phyloP scores from a whole-genome alignment of 192 early-diverging fungal genomes.

The Umbelopsis ramanniana region DNA sequence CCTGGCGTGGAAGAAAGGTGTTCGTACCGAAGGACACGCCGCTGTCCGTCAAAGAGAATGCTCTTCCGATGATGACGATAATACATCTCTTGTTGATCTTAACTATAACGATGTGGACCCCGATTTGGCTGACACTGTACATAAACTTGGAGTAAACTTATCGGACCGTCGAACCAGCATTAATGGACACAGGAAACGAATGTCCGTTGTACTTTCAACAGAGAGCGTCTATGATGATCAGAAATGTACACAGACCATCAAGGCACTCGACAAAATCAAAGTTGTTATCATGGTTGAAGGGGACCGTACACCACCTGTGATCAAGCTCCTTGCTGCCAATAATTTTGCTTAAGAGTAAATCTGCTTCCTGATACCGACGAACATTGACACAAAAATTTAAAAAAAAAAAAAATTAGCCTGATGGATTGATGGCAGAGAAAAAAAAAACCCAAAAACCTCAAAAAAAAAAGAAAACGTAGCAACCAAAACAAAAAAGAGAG shows the following conservation, averaged over 20 bases:
- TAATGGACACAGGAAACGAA: conserved; percentile 23
- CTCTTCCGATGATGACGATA: conserved; percentile 14
- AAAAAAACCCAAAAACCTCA: too few relatives aligned
- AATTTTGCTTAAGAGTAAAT: conserved; percentile 33
- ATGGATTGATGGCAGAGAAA: too few relatives aligned
- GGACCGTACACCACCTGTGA: conserved; percentile 54
- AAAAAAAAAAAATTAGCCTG: background rate
- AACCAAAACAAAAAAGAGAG: background rate
- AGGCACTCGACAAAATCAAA: conserved; percentile 45
- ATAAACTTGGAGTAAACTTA: conserved; percentile 19
- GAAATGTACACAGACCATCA: conserved; percentile 41
- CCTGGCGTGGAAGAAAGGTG: conserved; percentile 53
- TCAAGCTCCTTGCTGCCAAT: conserved; percentile 59
- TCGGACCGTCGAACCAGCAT: conserved; percentile 9
- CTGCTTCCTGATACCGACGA: background rate
- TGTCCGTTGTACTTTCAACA: conserved; percentile 32
- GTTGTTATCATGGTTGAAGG: conserved; percentile 55
- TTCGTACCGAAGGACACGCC: conserved; percentile 11
- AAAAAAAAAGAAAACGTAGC: too few relatives aligned
- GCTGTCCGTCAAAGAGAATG: background rate
- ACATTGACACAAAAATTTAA: background rate
- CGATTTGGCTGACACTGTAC: conserved; percentile 20
- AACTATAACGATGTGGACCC: background rate
- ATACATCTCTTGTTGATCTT: background rate
- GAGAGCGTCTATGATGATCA: conserved; percentile 23